Conservation (phyloP, 306 rosid species). For the Pterocarpus macrocarpus region DNA sequence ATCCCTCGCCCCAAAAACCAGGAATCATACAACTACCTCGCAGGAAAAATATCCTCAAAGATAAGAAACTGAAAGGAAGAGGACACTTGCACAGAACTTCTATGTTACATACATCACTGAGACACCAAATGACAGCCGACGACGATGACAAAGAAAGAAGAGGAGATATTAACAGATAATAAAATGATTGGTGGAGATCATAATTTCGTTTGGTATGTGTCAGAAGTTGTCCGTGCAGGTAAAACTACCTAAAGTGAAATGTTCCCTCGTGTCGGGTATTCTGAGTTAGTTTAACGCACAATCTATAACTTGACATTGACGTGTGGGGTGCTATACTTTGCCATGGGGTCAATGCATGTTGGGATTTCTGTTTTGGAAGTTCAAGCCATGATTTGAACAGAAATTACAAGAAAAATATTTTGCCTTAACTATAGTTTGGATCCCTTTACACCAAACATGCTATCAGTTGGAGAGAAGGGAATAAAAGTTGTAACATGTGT, state of each 20-base stretch:
- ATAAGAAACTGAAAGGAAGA: too few relatives aligned
- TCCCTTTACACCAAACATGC: neutral
- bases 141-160: neutral
- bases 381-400: neutral
- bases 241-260: neutral
- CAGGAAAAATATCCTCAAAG: neutral
- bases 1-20: neutral
- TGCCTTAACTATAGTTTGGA: neutral
- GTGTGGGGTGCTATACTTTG: neutral
- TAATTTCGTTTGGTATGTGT: neutral
- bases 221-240: neutral
- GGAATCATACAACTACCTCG: neutral
- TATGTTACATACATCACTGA: neutral
- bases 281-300: neutral
- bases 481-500: constrained; percentile 27
- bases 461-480: neutral
- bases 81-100: neutral
- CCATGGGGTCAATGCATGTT: neutral
- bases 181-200: neutral
- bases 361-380: neutral
- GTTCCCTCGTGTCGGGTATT: neutral
- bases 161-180: neutral
- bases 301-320: neutral
- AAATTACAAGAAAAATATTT: neutral
- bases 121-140: neutral